Evolutionary conservation across 768 basidiomycete species (phyloP), one percentile per base, ranked within the genome.

Genomic region (Lactarius hatsudake): DNA sequence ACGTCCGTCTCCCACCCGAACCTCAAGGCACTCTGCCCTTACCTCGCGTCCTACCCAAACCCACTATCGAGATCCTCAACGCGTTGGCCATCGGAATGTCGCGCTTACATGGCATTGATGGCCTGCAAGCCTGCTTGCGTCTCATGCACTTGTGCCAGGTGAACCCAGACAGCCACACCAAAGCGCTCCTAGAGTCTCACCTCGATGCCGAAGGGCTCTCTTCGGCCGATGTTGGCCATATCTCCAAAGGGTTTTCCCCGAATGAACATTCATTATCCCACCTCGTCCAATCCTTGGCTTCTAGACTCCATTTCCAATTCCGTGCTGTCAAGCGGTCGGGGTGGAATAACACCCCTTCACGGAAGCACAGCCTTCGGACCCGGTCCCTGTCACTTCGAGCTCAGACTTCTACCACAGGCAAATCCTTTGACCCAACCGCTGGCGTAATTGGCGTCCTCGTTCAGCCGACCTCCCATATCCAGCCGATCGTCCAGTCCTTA

Each of bases 131-230:
- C 56, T 74, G 90, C 53, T 76, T 88, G 64, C 78, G 76, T 34
- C 78, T 87, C 59, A 90, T 93, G 89, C 78, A 76, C 43, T 72
- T 77, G 34, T 79, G 79, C 63, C 73, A 80, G 20, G 73, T 93
- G 61, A 73, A 72, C 42, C 86, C 86, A 30, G 83, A 89, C 75
- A 73, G 79, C 10, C 72, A 78, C 59, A 91, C 90, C 0, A 72
- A 84, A 42, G 79, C 85, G 71, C 80, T 86, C 38, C 73, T 93
- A 53, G 75, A 90, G 61, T 72, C 80, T 23, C 80, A 87, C 74
- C 75, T 90, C 30, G 78, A 78, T 57, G 75, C 65, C 17, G 80
- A 82, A 68, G 76, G 77, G 32, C 75, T 81, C 30, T 75, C 78
- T 59, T 83, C 88, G 28, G 73, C 78, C 34, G 78, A 78, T 20